Evolutionary conservation across 2,329 filamentous ascomycete genomes (phyloP).

Genomic region (Claviceps sp.): DNA sequence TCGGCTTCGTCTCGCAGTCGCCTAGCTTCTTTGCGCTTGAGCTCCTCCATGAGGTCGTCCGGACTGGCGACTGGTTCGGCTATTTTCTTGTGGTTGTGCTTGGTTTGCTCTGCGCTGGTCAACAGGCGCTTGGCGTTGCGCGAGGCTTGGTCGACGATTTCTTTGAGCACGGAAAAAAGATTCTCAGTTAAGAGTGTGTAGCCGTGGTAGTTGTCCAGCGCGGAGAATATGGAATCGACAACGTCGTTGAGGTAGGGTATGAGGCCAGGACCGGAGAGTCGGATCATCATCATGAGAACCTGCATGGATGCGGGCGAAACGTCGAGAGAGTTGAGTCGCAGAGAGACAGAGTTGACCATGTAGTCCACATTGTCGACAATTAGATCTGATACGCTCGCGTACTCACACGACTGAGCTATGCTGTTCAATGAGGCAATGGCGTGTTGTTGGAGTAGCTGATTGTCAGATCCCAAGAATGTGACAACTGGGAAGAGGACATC

Average conservation of each 20-base stretch:
- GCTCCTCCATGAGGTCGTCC: slow-evolving; percentile 37
- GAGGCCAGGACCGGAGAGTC: slow-evolving; percentile 65
- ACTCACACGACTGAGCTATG: slow-evolving; percentile 63
- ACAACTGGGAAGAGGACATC: slow-evolving; percentile 87
- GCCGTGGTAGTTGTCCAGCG: slow-evolving; percentile 89
- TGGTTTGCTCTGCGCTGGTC: slow-evolving; percentile 23
- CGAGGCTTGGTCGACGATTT: slow-evolving; percentile 71
- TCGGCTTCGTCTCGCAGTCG: slow-evolving; percentile 24
- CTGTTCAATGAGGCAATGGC: slow-evolving; percentile 73
- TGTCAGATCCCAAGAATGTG: slow-evolving; percentile 67
- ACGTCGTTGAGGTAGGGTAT: slow-evolving; percentile 87
- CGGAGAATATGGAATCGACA: slow-evolving; percentile 79
- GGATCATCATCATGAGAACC: slow-evolving; percentile 89
- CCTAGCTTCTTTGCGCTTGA: slow-evolving; percentile 41
- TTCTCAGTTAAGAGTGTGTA: slow-evolving; percentile 77
- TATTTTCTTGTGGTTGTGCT: slow-evolving; percentile 30
- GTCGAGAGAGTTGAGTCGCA: slow-evolving; percentile 84
- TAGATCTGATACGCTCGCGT: slow-evolving; percentile 59
- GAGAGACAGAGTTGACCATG: slow-evolving; percentile 80
- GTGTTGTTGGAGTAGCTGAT: slow-evolving; percentile 57
- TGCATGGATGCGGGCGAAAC: slow-evolving; percentile 83
- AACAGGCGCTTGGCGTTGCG: slow-evolving; percentile 40
- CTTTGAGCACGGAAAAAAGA: slow-evolving; percentile 69
- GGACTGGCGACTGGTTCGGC: slow-evolving; percentile 22
- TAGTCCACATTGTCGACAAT: slow-evolving; percentile 92